These are phyloP conservation scores for Neurospora terricola DNA, from an alignment of 495 filamentous ascomycete genomes.

Conservation along the genomic window DNA sequence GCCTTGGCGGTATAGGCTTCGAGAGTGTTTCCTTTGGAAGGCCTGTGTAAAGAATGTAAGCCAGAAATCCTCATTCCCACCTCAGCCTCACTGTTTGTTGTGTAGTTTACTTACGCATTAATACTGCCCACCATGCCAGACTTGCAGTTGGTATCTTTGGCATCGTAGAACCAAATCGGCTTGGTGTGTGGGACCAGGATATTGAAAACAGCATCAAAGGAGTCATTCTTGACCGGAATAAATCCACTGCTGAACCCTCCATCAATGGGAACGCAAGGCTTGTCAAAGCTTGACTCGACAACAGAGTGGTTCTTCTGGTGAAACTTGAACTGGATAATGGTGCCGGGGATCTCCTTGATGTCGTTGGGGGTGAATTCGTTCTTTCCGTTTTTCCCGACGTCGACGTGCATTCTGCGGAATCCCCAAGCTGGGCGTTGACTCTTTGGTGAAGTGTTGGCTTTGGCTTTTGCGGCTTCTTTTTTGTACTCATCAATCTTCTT, in stretches of 20 bases:
- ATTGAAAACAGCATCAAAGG: conserved; percentile 30
- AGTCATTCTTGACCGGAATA: conserved; percentile 25
- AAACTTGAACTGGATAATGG: conserved; percentile 29
- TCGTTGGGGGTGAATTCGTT: conserved; percentile 28
- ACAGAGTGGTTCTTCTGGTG: conserved; percentile 34
- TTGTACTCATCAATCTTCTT: conserved; percentile 22
- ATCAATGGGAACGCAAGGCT: conserved; percentile 30
- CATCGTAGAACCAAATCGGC: conserved; percentile 53
- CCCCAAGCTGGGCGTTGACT: conserved; percentile 25
- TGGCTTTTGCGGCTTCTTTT: conserved; percentile 15
- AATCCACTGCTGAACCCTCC: conserved; percentile 34
- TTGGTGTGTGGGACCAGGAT: conserved; percentile 34
- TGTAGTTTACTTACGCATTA: conserved; percentile 19
- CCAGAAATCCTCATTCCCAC: background rate
- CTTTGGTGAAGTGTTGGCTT: conserved; percentile 21
- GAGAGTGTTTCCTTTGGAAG: conserved; percentile 26
- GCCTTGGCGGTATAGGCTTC: conserved; percentile 28
- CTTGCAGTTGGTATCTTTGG: conserved; percentile 31
- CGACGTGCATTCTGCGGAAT: conserved; percentile 21
- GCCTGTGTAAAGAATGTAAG: background rate
- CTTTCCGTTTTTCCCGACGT: conserved; percentile 25
- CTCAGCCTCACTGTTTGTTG: no score
- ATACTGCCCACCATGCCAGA: conserved; percentile 34
- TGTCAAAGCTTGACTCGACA: conserved; percentile 30
- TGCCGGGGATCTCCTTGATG: conserved; percentile 24